Base-by-base conservation (phyloP, 2,329 filamentous ascomycete species). In the Phialophora macrospora region DNA sequence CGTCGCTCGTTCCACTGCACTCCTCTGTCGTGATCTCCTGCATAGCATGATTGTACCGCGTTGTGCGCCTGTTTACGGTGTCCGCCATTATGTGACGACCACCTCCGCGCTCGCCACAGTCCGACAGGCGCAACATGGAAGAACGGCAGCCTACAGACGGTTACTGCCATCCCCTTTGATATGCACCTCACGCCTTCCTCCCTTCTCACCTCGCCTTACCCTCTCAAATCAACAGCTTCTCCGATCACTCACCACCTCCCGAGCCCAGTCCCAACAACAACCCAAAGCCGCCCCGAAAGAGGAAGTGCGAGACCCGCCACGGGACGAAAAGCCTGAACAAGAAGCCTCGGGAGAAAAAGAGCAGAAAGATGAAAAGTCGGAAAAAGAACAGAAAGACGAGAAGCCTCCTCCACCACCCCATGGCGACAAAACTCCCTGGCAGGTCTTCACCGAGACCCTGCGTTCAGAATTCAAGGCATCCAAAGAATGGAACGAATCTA, bases 401-500 rank as follows among this genome's bases (percentile, higher is more conserved):
- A 80, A 87, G 69, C 80, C 82, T 44, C 89, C 93, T 12, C 92
- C 94, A 24, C 94, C 93, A 14, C 94, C 93, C 22, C 95, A 99
- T 75, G 95, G 95, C 67, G 93, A 97, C 81, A 99, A 99, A 84
- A 95, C 94, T 2, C 95, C 95, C 61, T 98, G 95, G 93, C 92
- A 98, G 77, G 95, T 99, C 34, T 99, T 99, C 82, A 92, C 92
- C 75, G 95, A 99, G 76, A 99, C 95, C n/a, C 87, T 99, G 80
- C 88, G 92, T 77, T 85, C 84, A 64, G 95, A 99, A 80, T 96
- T 99, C 81, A 93, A 97, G 79, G 91, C 92, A 60, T 98, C 93
- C 17, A 97, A 98, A 77, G 95, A 99, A 78, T 99, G 95, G 95
- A 97, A 99, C 75, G 95, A 99, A 76, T 96, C 92, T 51, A 99